phyloP scores from a whole-genome alignment of 139 green algal genomes.

The Volvox africanus region DNA sequence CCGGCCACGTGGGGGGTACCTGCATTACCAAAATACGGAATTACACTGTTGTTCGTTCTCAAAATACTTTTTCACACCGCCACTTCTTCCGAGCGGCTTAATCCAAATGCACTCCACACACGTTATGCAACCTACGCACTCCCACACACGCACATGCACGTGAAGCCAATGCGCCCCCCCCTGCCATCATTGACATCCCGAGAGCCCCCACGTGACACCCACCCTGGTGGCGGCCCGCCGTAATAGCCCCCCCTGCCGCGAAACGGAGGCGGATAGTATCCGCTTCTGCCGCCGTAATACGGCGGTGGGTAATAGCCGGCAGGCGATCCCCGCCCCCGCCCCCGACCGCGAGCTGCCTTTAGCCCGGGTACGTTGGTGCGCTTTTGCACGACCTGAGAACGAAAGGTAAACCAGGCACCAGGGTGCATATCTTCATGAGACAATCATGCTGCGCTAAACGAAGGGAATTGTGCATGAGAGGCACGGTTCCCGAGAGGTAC shows the following conservation, averaged over 20 bases:
- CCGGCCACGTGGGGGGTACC: slow-evolving; percentile 60
- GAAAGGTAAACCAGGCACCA: neutral
- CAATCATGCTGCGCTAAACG: too few relatives aligned
- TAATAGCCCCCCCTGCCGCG: neutral
- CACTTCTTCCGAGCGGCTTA: too few relatives aligned
- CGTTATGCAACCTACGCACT: too few relatives aligned
- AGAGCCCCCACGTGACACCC: neutral
- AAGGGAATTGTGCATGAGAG: too few relatives aligned
- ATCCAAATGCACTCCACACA: too few relatives aligned
- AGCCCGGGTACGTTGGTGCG: slow-evolving; percentile 96
- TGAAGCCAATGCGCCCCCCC: neutral
- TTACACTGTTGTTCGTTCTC: too few relatives aligned
- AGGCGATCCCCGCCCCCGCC: slow-evolving; percentile 67
- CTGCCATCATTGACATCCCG: neutral
- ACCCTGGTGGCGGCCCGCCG: slow-evolving; percentile 25
- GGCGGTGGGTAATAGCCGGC: slow-evolving; percentile 16
- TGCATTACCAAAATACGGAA: slow-evolving; percentile 8
- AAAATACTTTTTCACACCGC: too few relatives aligned
- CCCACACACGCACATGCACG: too few relatives aligned
- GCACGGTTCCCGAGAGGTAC: too few relatives aligned
- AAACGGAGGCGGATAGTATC: slow-evolving; percentile 23
- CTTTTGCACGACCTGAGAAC: slow-evolving; percentile 87
- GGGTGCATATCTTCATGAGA: too few relatives aligned
- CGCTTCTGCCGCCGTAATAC: slow-evolving; percentile 39
- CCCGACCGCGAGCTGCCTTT: slow-evolving; percentile 71